These are phyloP conservation scores for Mycena galericulata DNA, from an alignment of 768 basidiomycete species.

Conservation along the genomic window DNA sequence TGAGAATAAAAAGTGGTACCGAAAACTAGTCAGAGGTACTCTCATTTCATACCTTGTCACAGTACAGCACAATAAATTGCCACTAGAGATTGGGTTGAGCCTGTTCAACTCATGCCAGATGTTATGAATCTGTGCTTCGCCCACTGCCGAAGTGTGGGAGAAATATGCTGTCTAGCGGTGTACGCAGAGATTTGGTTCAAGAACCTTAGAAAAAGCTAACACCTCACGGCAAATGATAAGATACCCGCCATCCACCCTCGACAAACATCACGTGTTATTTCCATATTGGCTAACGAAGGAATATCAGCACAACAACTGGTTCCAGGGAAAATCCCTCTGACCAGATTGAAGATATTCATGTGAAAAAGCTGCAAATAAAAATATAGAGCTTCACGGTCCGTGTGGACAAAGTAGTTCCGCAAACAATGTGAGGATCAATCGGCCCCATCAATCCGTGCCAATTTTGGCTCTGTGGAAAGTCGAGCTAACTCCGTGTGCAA, in stretches of 20 bases:
- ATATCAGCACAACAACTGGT: neutral
- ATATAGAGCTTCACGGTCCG: neutral
- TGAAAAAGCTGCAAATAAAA: neutral
- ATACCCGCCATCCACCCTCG: conserved; percentile 9
- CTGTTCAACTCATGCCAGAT: too few species aligned
- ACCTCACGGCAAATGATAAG: too few species aligned
- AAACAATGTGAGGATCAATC: neutral
- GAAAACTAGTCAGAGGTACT: too few species aligned
- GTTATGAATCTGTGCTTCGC: too few species aligned
- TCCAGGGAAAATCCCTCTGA: neutral
- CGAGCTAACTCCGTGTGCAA: neutral
- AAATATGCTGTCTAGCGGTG: too few species aligned
- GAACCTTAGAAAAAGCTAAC: too few species aligned
- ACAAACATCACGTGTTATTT: conserved; percentile 10
- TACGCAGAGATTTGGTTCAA: too few species aligned
- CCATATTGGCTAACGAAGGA: neutral
- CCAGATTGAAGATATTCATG: conserved; percentile 7
- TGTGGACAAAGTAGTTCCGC: neutral
- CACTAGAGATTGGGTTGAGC: too few species aligned
- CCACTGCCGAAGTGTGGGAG: too few species aligned
- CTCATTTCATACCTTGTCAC: too few species aligned
- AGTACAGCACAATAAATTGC: too few species aligned
- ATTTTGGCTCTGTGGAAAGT: neutral
- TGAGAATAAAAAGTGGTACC: too few species aligned
- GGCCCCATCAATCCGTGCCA: neutral